Percentiles rank a stretch among this genome's conserved stretches.
Evolutionary conservation across 2,329 filamentous ascomycete species (phyloP).

Genomic region (Trichothecium roseum): DNA sequence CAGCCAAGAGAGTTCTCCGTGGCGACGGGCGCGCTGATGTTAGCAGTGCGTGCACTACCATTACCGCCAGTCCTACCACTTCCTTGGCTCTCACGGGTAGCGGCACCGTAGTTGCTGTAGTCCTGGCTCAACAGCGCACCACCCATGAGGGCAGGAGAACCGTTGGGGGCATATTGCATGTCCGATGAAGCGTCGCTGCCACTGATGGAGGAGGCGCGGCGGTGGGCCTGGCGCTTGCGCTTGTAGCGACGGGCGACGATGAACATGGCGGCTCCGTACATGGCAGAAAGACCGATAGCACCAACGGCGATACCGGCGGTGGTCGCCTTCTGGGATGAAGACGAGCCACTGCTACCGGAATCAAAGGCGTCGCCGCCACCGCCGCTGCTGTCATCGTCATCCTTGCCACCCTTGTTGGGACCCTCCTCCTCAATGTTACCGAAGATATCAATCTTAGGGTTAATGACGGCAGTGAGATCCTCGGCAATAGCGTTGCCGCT

Average conservation of each 20-base stretch:
- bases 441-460: conserved; percentile 54
- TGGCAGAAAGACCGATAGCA: conserved; percentile 65
- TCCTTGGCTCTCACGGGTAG: conserved; percentile 47
- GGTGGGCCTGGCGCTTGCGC: conserved; percentile 69
- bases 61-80: conserved; percentile 51
- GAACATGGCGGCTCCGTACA: conserved; percentile 94
- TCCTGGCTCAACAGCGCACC: conserved; percentile 52
- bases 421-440: conserved; percentile 26
- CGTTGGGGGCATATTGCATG: conserved; percentile 38
- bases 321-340: conserved; percentile 50
- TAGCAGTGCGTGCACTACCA: conserved; percentile 44
- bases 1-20: conserved; percentile 92
- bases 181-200: conserved; percentile 35
- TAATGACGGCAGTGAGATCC: conserved; percentile 71
- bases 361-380: conserved; percentile 31
- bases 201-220: conserved; percentile 64
- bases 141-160: conserved; percentile 58
- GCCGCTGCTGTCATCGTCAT: conserved; percentile 24
- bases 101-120: conserved; percentile 43
- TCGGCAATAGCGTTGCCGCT: conserved; percentile 55
- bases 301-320: conserved; percentile 65
- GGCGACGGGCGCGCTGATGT: conserved; percentile 83
- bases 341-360: conserved; percentile 33
- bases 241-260: conserved; percentile 84
- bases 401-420: conserved; percentile 21